Evolutionary conservation across 371 early-diverging fungal genomes (phyloP).

Genomic region (Parasitella parasitica): DNA sequence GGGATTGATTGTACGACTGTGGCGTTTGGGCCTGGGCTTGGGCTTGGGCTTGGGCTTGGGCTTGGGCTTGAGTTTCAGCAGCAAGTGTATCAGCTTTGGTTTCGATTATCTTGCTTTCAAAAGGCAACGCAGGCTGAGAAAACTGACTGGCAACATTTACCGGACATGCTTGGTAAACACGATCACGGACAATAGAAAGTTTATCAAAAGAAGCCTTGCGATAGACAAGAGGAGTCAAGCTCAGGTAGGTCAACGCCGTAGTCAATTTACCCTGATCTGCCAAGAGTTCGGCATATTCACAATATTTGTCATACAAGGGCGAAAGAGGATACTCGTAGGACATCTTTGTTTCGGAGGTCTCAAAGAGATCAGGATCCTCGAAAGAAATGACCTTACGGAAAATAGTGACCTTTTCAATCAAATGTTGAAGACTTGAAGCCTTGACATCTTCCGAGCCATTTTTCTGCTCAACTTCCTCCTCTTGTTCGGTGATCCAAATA

Average conservation of each 20-base stretch:
- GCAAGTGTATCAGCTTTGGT: conserved; percentile 10
- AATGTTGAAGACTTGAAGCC: conserved; percentile 60
- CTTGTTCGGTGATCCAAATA: conserved; percentile 76
- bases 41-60: conserved; percentile 3
- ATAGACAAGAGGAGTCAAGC: conserved; percentile 67
- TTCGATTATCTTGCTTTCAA: conserved; percentile 54
- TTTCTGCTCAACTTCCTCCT: conserved; percentile 39
- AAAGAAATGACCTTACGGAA: conserved; percentile 89
- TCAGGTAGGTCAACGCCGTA: conserved; percentile 75
- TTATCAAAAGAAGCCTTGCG: conserved; percentile 51
- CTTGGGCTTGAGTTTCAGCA: conserved; percentile 4
- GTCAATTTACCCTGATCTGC: conserved; percentile 75
- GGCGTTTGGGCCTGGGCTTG: conserved; percentile 6
- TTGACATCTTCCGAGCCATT: conserved; percentile 25
- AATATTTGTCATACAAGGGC: conserved; percentile 80
- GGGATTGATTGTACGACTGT: conserved; percentile 9
- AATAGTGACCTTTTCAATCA: conserved; percentile 90
- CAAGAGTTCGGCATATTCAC: conserved; percentile 83
- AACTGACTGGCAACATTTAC: conserved; percentile 43
- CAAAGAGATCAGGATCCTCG: conserved; percentile 52
- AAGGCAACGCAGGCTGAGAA: conserved; percentile 65
- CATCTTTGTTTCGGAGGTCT: conserved; percentile 48
- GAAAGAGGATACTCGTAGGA: conserved; percentile 61
- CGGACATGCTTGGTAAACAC: conserved; percentile 66
- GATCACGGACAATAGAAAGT: conserved; percentile 72